These are phyloP conservation scores for Rhizopogon roseolus DNA, from an alignment of 768 basidiomycete species.

Conservation along the genomic window DNA sequence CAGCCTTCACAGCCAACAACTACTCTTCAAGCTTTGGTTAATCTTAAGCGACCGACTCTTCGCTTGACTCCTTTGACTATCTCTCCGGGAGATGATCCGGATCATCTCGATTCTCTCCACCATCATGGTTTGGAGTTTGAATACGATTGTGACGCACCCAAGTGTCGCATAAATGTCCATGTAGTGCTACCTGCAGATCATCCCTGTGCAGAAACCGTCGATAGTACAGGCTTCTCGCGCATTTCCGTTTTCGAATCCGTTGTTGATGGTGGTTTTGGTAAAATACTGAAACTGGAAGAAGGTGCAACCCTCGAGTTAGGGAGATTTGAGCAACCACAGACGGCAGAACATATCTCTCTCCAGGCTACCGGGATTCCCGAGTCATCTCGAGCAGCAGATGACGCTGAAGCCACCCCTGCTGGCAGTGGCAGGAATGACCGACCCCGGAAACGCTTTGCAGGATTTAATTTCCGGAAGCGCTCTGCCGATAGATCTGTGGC, in stretches of 20 bases:
- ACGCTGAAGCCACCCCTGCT: conserved; percentile 8
- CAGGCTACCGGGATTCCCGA: conserved; percentile 7
- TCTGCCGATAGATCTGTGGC: conserved; percentile 46
- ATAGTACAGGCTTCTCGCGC: conserved; percentile 22
- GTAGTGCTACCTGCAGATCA: conserved; percentile 67
- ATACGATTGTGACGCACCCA: conserved; percentile 88
- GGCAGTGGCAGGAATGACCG: conserved; percentile 14
- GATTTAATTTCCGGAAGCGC: conserved; percentile 64
- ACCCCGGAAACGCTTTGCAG: conserved; percentile 55
- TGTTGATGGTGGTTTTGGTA: conserved; percentile 81
- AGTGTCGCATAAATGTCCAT: conserved; percentile 75
- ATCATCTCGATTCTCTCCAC: conserved; percentile 44
- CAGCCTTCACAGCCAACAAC: conserved; percentile 84
- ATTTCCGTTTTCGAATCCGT: conserved; percentile 40
- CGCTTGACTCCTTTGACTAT: conserved; percentile 62
- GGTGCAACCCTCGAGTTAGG: conserved; percentile 79
- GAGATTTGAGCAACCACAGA: conserved; percentile 49
- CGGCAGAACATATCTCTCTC: conserved; percentile 17
- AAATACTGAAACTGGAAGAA: conserved; percentile 66
- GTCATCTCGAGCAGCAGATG: conserved; percentile 3
- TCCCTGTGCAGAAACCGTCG: conserved; percentile 43
- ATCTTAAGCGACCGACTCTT: conserved; percentile 87
- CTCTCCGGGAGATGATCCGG: conserved; percentile 40
- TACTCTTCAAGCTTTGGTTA: conserved; percentile 90
- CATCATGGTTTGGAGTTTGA: conserved; percentile 85